phyloP scores from a whole-genome alignment of 1,284 basidiomycete species.

The Ustilago vetiveriae region DNA sequence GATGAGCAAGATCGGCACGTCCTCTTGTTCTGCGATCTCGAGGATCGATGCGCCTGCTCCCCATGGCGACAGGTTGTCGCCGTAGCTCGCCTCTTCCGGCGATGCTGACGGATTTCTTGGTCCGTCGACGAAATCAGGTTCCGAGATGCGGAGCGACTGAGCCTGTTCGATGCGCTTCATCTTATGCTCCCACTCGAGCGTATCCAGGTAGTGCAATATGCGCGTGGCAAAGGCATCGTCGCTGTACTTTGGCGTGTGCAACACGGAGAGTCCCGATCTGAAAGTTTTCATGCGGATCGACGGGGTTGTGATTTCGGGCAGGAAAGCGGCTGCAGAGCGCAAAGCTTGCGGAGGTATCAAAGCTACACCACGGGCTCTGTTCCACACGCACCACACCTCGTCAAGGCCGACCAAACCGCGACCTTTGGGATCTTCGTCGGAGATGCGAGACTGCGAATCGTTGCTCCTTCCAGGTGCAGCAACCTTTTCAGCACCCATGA shows the following conservation, averaged over 20 bases:
- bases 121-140: not conserved
- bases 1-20: slow-evolving; percentile 51
- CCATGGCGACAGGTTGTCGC: slow-evolving; percentile 36
- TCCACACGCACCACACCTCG: slow-evolving; percentile 97
- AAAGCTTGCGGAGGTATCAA: slow-evolving; percentile 88
- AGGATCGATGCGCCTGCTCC: slow-evolving; percentile 50
- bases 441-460: slow-evolving; percentile 14
- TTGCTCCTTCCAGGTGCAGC: slow-evolving; percentile 62
- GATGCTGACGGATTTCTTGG: not conserved
- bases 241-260: slow-evolving; percentile 77
- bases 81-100: slow-evolving; percentile 27
- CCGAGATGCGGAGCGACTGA: slow-evolving; percentile 27
- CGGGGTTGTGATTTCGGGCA: slow-evolving; percentile 77
- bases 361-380: slow-evolving; percentile 87
- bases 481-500: slow-evolving; percentile 60
- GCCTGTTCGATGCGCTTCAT: slow-evolving; percentile 42
- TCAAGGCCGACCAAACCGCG: slow-evolving; percentile 80
- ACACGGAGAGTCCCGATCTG: slow-evolving; percentile 77
- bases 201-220: slow-evolving; percentile 45
- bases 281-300: slow-evolving; percentile 77
- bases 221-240: slow-evolving; percentile 51
- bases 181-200: slow-evolving; percentile 41
- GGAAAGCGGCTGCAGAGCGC: slow-evolving; percentile 76
- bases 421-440: slow-evolving; percentile 23
- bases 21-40: slow-evolving; percentile 54